Base-by-base conservation (phyloP, 2,329 filamentous ascomycete genomes). In the Colletotrichum phormii region DNA sequence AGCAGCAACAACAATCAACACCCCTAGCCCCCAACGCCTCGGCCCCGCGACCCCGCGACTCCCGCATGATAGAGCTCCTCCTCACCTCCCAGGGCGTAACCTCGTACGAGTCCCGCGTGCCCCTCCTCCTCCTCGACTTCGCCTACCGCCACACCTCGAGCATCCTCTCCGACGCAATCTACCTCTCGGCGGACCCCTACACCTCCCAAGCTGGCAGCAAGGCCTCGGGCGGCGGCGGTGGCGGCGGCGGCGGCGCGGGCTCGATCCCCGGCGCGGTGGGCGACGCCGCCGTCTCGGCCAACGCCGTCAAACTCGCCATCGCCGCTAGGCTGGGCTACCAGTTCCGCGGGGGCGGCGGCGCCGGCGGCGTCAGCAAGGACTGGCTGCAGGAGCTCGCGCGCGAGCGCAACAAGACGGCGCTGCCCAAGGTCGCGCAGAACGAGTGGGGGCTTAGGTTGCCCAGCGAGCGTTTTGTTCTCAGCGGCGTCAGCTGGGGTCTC, bases 101-200 rank as follows among this genome's bases (percentile, higher is more conserved):
- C 5, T 88, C 92, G 53, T 97, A 95, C 86, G 94, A 96, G 81
- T 90, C 93, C 81, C 93, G 94, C 78, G 94, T 97, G 1, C 94
- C 94, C 0, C 89, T 96, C 0, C 91, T 95, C 71, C 91, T 97
- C 61, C 91, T 97, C 80, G 94, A 97, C 84, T 96, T 96, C 80
- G 93, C 94, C 61, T 97, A 97, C 87, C 91, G 94, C 49, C 94
- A 95, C 86, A 94, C 92, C 11, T 91, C 90, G 1, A 88, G 89
- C 70, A 87, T 95, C 46, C 89, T 95, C 24, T 90, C 86, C 76
- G 93, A 95, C 83, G 92, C 91, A 7, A 83, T 94, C 18, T 91
- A 93, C 78, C 88, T 94, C 31, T 87, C 89, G 6, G 88, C 89
- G 7, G 92, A 94, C 80, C 92, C 92, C 8, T 93, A 94, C 83